Evolutionary conservation across 768 basidiomycete genomes (phyloP), one percentile per base, ranked within the genome.

Genomic region (Asterophora parasitica): DNA sequence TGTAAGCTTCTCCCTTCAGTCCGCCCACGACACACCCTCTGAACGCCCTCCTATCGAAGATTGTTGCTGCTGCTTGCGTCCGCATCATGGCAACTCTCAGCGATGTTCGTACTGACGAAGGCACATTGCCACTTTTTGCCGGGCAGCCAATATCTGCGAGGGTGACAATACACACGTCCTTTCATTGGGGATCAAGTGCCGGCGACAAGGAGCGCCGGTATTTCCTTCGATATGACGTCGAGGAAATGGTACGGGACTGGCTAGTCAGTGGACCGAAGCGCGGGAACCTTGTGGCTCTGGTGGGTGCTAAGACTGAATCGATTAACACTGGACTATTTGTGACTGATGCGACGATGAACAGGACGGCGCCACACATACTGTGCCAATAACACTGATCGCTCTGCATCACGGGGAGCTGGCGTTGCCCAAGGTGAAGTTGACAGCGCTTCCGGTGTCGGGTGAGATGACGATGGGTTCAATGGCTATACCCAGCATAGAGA

Each of bases 221-320:
- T 60, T 58, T 65, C 33, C 74, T 94, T 66, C 77, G 83, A 31
- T 97, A 86, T 59, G 89, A 93, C 53, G 73, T 96, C 12, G 82
- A 88, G 48, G 89, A 92, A 54, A 75, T 82, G 64, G 76, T 82
- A 13, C 82, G 81, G 41, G 87, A 90, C 54, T 97, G 94, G 94
- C 72, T 96, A 3, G 80, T 97, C 7, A 88, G 90, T 51, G 94
- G 94, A 7, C 76, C 77, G 34, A 95, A 93, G 66, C 81, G 86
- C 44, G 93, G 92, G 0, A 86, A 88, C 55, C 94, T 90, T 57
- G 45, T 75, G 13, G 88, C 86, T 2, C 74, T 70, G 67, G 94
- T 89, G 58, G 44, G 81, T 59, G 1, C 27, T 23, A 23, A 23
- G 12, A 32, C 20, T 19, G 26, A n/a, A 36, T 27, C n/a, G n/a